Base-by-base conservation (phyloP, 306 rosid species). In the Clitoria ternatea region DNA sequence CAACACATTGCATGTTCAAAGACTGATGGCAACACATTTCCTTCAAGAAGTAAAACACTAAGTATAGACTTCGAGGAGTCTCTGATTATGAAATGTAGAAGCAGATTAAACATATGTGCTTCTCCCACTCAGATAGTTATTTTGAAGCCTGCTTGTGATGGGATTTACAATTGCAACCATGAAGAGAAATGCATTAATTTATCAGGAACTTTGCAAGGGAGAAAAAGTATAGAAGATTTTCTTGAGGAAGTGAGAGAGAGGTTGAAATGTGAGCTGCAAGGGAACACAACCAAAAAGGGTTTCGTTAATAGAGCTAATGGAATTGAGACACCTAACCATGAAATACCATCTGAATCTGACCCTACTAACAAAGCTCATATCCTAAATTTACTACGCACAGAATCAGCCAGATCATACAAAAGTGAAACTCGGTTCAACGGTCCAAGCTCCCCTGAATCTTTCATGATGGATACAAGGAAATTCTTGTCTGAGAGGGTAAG, bases 161-260 rank as follows among this genome's bases (percentile, higher is more conserved):
- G 79, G 64, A 65, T 80, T 68, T 70, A 52, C 27, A 15, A 53
- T 70, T 56, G 73, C 82, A 57, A 74, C 59, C 87, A 80, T 57
- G 85, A 77, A 77, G 90, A 85, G 43, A 48, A 81, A 48, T 78
- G 83, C 87, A 73, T 70, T 26, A 76, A 63, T 65, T 77, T 90
- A 56, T 80, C 88, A 9, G 73, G 75, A 63, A 74, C 77, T 72
- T 78, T 74, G 57, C 92, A 76, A 19, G 80, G 82, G 23, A 80
- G 87, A 66, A 80, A 76, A 65, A 81, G 87, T 56, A 83, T 91
- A 59, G 88, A 88, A 77, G 89, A 86, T 75, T 86, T 88, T 75
- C 92, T 91, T 33, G 85, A 83, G 79, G 92, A 91, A 84, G 97
- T 91, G 65, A 85, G 80, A 77, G 88, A 85, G 78, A 61, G 84